Evolutionary conservation across 23 red algal genomes (phyloP).

Genomic region (Gracilaria vermiculophylla): DNA sequence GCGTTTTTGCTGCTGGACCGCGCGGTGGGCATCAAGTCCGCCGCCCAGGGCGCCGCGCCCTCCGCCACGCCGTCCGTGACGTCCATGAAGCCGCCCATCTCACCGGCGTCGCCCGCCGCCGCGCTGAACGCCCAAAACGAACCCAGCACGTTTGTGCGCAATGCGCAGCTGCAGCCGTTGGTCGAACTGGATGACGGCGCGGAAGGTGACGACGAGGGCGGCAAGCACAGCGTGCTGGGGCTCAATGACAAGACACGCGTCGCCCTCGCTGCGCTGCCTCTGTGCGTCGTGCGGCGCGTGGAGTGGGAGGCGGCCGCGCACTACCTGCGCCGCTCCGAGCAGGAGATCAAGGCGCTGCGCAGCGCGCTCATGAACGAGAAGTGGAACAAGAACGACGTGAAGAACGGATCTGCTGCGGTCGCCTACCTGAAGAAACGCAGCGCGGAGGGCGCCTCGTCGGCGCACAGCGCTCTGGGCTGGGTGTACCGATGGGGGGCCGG

Average conservation of each 20-base stretch:
- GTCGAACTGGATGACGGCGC: not conserved
- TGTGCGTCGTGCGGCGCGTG: constrained; percentile 35
- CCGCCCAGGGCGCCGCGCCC: not conserved
- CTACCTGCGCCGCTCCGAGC: constrained; percentile 9
- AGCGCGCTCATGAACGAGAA: constrained; percentile 25
- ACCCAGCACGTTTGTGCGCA: not conserved
- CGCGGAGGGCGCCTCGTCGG: constrained; percentile 21
- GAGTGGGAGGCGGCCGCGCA: constrained; percentile 63
- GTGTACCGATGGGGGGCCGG: constrained; percentile 61
- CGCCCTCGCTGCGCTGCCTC: constrained; percentile 16
- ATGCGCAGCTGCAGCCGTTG: not conserved
- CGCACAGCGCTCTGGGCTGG: constrained; percentile 62
- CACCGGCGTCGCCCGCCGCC: not conserved
- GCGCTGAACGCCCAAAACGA: not conserved
- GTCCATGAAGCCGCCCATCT: not conserved
- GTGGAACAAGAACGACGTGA: constrained; percentile 60
- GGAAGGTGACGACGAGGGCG: not conserved
- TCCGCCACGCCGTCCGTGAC: not conserved
- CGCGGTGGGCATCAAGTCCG: constrained; percentile 34
- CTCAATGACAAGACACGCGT: constrained; percentile 46
- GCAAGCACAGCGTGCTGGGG: not conserved
- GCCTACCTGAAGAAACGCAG: constrained; percentile 21
- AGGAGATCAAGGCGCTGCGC: constrained; percentile 10
- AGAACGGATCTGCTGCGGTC: constrained; percentile 1
- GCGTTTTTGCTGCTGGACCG: constrained; percentile 43